Evolutionary conservation across 2,329 filamentous ascomycete species (phyloP).

Genomic region (Tolypocladium sp.): DNA sequence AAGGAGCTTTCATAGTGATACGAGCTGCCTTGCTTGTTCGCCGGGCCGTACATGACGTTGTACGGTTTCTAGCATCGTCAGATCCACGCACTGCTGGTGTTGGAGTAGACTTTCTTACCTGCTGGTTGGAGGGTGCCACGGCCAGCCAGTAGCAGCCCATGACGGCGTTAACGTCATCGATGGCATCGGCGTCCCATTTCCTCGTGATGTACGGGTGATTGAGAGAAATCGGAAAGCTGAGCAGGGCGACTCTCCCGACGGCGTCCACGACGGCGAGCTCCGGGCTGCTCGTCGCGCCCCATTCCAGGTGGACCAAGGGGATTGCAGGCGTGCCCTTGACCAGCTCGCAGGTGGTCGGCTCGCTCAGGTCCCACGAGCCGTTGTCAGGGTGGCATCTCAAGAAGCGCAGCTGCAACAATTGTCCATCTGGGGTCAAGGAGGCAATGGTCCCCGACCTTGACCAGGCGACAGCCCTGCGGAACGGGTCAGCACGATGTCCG

Average conservation of each 20-base stretch:
- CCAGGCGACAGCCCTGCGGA: slow-evolving; percentile 68
- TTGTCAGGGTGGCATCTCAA: slow-evolving; percentile 59
- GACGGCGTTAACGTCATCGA: slow-evolving; percentile 67
- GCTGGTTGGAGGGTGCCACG: slow-evolving; percentile 38
- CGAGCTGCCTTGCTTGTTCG: slow-evolving; percentile 48
- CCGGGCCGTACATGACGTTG: slow-evolving; percentile 48
- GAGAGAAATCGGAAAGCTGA: slow-evolving; percentile 61
- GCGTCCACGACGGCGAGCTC: slow-evolving; percentile 81
- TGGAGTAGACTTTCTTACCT: slow-evolving; percentile 15
- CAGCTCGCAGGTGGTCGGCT: slow-evolving; percentile 55
- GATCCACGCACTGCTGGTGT: background rate
- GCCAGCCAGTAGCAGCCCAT: slow-evolving; percentile 83
- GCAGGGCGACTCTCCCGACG: slow-evolving; percentile 66
- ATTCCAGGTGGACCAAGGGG: slow-evolving; percentile 70
- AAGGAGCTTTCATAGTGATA: slow-evolving; percentile 65
- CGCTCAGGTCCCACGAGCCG: slow-evolving; percentile 68
- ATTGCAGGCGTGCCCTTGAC: slow-evolving; percentile 54
- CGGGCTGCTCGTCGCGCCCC: slow-evolving; percentile 62
- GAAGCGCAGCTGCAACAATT: slow-evolving; percentile 61
- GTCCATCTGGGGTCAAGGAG: slow-evolving; percentile 64
- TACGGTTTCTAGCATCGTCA: slow-evolving; percentile 25
- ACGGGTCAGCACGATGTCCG: background rate
- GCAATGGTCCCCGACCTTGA: slow-evolving; percentile 82
- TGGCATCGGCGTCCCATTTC: slow-evolving; percentile 55
- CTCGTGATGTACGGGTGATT: slow-evolving; percentile 60